Base-by-base conservation (phyloP, 805 yeast genomes). In the Millerozyma miso region DNA sequence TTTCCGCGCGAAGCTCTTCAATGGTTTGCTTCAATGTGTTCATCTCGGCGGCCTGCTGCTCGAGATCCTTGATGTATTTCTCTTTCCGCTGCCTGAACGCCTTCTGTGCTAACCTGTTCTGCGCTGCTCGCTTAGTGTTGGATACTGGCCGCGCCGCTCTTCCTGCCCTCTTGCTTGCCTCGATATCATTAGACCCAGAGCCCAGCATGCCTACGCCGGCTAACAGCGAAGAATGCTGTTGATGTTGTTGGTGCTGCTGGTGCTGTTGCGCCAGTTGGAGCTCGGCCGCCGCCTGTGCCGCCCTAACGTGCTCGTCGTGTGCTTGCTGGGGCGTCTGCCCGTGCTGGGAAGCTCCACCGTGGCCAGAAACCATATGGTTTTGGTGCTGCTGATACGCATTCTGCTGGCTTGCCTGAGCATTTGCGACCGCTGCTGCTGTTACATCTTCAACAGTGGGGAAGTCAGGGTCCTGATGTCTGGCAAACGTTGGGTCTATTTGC, bases 81-180 rank as follows among this genome's bases (percentile, higher is more conserved):
- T 89, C 96, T 58, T 86, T 83, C 47, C 97, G 76, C 58, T 81
- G 82, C 58, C 97, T 77, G 66, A 89, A 90, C 6, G 96, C 96
- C 52, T 87, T 79, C 66, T 90, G 97, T 3, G 97, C 97, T 47
- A 80, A 82, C 56, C 97, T 73, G 69, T 90, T 90, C 65, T 90
- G 97, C 6, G 84, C 89, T 1, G 97, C 97, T 49, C 97, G 79
- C 62, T 87, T 88, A 33, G 93, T 79, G 43, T 73, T 76, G 17
- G 81, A 74, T 35, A 83, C 65, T 14, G 76, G 73, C 43, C 77
- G 62, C 34, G n/a, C 10, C 5, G 42, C 38, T 18, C 41, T 23
- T 3, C 44, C 15, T 3, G 26, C 37, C 8, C 36, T 15, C 34
- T 19, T 17, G 16, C 33, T 42, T 31, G 32, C 23, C 33, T 37